Evolutionary conservation across 257 asterid genomes (phyloP), one percentile per base, ranked within the genome.

Genomic region (Fraxinus quadrangulata): DNA sequence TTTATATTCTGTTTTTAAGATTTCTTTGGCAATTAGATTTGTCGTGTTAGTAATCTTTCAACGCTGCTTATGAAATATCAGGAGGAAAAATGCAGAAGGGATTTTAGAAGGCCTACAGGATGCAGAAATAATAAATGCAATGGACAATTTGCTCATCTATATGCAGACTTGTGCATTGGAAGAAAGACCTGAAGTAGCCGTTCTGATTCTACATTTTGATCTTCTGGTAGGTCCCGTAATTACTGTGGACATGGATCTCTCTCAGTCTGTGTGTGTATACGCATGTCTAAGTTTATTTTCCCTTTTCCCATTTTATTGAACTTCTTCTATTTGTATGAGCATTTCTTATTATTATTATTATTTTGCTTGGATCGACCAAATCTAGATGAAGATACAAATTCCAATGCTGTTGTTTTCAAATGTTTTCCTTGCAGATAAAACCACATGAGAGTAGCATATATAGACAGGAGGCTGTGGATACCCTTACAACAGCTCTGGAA

Each of bases 391-490:
- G 17, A 12, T 0, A 42, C 17, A 42, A 42, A 42, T 42, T 42
- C 16, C 51, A 42, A 42, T 42, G 16, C 51, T 16, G 17, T 42
- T 12, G 49, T 42, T 1, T 14, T 49, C 21, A 49, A 49, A 12
- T 16, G 59, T 7, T 40, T 40, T 40, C 47, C 47, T 10, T 14
- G 87, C 92, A 90, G 97, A 82, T 84, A n/a, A 94, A 80, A 54
- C 81, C 77, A 61, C 81, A 83, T 5, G 26, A 28, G 28, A 79
- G 78, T 81, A 77, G 74, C 42, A 31, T 70, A 31, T 83, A 85
- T 63, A 85, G 88, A 82, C 89, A 85, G 74, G 92, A 87, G 77
- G 93, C 96, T 28, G 87, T 91, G n/a, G 92, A 89, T 83, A 85
- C 91, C 75, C 83, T 93, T 11, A 74, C 92, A 59, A 33, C 59